These are phyloP conservation scores for Termitomyces sp. DNA, from an alignment of 768 basidiomycete species.

Conservation along the genomic window DNA sequence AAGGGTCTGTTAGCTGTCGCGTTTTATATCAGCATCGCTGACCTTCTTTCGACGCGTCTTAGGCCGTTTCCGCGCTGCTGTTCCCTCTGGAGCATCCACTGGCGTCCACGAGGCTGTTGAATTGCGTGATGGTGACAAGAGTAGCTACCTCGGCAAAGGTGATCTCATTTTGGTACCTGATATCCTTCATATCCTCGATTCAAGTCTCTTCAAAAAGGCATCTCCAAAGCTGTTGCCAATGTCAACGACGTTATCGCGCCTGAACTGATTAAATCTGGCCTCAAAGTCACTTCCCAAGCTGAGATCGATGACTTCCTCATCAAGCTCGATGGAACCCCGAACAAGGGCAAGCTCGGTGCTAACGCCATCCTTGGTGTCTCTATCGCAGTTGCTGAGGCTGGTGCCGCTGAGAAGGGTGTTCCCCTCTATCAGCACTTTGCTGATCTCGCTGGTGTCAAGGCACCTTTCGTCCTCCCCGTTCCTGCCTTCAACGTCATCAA, in stretches of 20 bases:
- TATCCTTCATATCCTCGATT: conserved; percentile 7
- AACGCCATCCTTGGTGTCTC: conserved; percentile 99
- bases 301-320: conserved; percentile 97
- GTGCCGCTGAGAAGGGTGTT: conserved; percentile 90
- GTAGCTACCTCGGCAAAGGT: conserved; percentile 95
- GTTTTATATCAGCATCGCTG: not conserved
- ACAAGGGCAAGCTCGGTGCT: conserved; percentile 99
- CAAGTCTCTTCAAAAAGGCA: conserved; percentile 51
- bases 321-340: conserved; percentile 94
- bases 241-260: conserved; percentile 92
- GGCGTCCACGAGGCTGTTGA: conserved; percentile 98
- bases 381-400: conserved; percentile 93
- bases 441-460: conserved; percentile 91
- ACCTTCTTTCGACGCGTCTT: conserved; percentile 15
- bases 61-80: conserved; percentile 93
- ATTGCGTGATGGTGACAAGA: conserved; percentile 95
- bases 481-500: conserved; percentile 99
- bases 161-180: conserved; percentile 13
- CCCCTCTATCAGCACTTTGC: conserved; percentile 97
- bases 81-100: conserved; percentile 98
- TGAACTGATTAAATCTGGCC: conserved; percentile 77
- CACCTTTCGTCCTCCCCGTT: conserved; percentile 87
- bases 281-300: conserved; percentile 88
- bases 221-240: conserved; percentile 89
- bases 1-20: conserved; percentile 55